Evolutionary conservation across 2,329 filamentous ascomycete species (phyloP), one percentile per base, ranked within the genome.

Genomic region (Aspergillus candidus): DNA sequence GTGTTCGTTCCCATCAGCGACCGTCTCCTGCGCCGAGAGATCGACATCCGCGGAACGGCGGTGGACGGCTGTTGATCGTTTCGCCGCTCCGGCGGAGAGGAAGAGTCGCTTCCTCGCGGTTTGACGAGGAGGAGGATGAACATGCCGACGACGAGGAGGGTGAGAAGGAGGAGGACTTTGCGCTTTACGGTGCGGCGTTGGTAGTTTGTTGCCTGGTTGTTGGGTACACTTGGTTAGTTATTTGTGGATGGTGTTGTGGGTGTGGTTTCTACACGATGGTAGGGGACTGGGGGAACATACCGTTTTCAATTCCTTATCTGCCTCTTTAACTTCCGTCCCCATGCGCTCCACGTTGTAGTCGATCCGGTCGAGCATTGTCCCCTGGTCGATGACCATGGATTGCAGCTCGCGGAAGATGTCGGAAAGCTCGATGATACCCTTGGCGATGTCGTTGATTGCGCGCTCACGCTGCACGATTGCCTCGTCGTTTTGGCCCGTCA

Each of bases 281-380:
- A 7, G 18, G 18, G 3, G 4, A 22, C 5, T 7, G 18, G 22
- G 22, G 8, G 22, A 44, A 65, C 69, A 35, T 63, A 73, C 86
- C 44, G 94, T 82, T 50, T 82, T 88, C 43, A 98, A 77, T 70
- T 98, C 93, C 65, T 91, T 93, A 50, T 95, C 88, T 3, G 93
- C 93, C 14, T 78, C 86, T 63, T 95, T 94, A 46, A 98, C 88
- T 59, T 97, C 89, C 14, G 82, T 83, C n/a, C 83, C 81, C 86
- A 97, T 96, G 49, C 84, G 79, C 70, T 98, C 93, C 41, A 98
- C 89, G 58, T 98, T 98, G 71, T 96, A 98, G 68, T 98, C 94
- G 58, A 94, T 94, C 59, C 93, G 84, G 67, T 94, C 90, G 15
- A 95, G 76, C 78, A 94, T 86, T 11, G 88, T 93, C 41, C 88